Conservation (phyloP, 192 early-diverging fungal genomes). For the Dissophora ornata region DNA sequence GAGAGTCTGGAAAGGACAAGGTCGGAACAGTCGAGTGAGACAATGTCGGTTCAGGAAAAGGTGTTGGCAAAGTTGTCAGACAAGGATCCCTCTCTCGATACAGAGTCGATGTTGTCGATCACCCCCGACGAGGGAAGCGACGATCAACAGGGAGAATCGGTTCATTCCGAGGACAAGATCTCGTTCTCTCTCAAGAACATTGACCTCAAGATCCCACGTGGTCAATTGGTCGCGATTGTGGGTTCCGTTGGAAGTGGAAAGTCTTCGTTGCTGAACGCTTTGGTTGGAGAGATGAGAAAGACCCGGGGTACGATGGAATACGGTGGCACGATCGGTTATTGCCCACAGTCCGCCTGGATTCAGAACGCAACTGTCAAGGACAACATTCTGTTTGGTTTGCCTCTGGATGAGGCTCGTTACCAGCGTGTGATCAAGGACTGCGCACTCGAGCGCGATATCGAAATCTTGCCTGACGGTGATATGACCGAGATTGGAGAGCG, state of each 20-base stretch:
- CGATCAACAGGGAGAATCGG: slow-evolving; percentile 6
- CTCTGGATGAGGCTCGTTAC: slow-evolving; percentile 65
- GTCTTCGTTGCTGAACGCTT: slow-evolving; percentile 59
- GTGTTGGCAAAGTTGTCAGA: slow-evolving; percentile 28
- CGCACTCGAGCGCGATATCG: slow-evolving; percentile 87
- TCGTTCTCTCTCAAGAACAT: slow-evolving; percentile 59
- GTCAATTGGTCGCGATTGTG: slow-evolving; percentile 81
- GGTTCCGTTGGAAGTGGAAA: slow-evolving; percentile 78
- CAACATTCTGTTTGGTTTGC: slow-evolving; percentile 91
- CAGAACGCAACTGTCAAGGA: slow-evolving; percentile 93
- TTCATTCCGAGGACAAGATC: slow-evolving; percentile 59
- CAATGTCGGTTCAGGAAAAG: slow-evolving; percentile 51
- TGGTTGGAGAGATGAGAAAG: slow-evolving; percentile 92
- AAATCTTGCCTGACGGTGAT: slow-evolving; percentile 88
- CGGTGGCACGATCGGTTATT: slow-evolving; percentile 76
- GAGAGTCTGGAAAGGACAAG: slow-evolving; percentile 19
- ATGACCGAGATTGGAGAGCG: slow-evolving; percentile 92
- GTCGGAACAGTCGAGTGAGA: slow-evolving; percentile 50
- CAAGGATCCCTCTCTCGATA: slow-evolving; percentile 46
- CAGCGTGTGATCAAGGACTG: slow-evolving; percentile 78
- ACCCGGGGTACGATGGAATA: slow-evolving; percentile 70
- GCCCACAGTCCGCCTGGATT: slow-evolving; percentile 87
- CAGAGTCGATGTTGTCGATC: slow-evolving; percentile 36
- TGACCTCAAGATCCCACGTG: slow-evolving; percentile 54
- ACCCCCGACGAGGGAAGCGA: background rate